Evolutionary conservation across 257 asterid species (phyloP), one percentile per base, ranked within the genome.

Genomic region (Nicotiana tabacum): DNA sequence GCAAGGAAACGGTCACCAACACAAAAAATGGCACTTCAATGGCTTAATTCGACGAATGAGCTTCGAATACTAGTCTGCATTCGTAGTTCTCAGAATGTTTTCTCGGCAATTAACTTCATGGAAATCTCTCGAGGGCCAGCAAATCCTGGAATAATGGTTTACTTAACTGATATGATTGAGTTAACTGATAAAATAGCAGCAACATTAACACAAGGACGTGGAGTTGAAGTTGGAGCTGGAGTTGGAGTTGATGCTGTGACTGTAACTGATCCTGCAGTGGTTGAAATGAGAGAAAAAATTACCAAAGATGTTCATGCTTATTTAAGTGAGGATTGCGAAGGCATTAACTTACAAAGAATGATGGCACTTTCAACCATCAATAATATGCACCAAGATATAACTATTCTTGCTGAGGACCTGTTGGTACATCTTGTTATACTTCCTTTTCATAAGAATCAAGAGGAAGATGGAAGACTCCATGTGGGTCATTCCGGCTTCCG

Each of bases 371-470:
- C 99, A 0, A 91, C 98, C 0, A 82, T 94, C 9, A 92, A 85
- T 37, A 90, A 76, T 81, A 92, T 96, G 97, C 95, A 93, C 66
- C 98, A 93, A 66, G 98, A 96, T 80, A 87, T 96, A 15, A 91
- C 97, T 77, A 93, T 94, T 69, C 82, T 96, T 29, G 97, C 97
- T 0, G 95, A 96, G 87, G 98, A 96, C 51, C 85, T 94, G 24
- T 77, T 83, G 85, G 92, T 86, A 78, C 91, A 97, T 3, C 90
- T 94, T 15, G 78, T 96, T 12, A 80, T 96, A 9, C 85, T 96
- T 88, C 98, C 99, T 0, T 96, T 93, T 82, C 99, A 96, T 55
- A 96, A 94, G 90, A 91, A 90, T 27, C 95, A 88, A 39, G 97
- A 90, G 29, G 88, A 81, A 0, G 89, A 97, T 65, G 98, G 98